A percentile compares a stretch with the other conserved stretches of the same genome.
These are phyloP conservation scores for Lobosporangium transversale DNA, from an alignment of 192 early-diverging fungal genomes.

Conservation along the genomic window DNA sequence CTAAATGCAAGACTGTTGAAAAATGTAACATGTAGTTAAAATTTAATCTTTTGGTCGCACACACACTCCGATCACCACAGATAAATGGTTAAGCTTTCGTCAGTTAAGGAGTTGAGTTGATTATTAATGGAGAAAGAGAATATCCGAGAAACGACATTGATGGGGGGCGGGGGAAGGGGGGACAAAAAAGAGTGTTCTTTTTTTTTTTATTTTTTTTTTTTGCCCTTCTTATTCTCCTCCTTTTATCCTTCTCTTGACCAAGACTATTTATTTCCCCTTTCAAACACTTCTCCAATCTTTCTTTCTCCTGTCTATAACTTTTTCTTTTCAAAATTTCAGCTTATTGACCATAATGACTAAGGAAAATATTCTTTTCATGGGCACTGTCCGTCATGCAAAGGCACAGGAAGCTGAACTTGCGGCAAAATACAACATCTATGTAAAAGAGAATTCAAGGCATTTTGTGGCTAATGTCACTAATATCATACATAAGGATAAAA, in stretches of 20 bases:
- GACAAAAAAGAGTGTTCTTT: not conserved
- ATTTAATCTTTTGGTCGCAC: too few species aligned
- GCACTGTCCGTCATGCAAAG: conserved; percentile 40
- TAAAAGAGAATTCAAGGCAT: conserved; percentile 18
- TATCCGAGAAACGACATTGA: too few species aligned
- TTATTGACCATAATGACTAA: conserved; percentile 27
- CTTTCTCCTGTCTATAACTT: not conserved
- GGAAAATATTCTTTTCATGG: conserved; percentile 43
- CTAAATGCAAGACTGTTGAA: too few species aligned
- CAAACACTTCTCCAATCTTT: not conserved
- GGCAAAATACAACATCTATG: conserved; percentile 41
- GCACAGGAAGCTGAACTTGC: conserved; percentile 26
- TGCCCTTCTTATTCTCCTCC: not conserved
- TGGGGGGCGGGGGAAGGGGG: too few species aligned
- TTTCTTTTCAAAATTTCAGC: not conserved
- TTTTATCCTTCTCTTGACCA: not conserved
- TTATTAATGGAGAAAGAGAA: not conserved
- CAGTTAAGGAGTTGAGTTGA: too few species aligned
- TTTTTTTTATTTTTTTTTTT: conserved; percentile 1
- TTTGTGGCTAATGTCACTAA: too few species aligned
- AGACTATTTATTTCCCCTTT: too few species aligned
- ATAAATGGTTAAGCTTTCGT: too few species aligned
- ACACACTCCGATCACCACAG: too few species aligned
- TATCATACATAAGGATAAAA: not conserved
- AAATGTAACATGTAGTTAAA: too few species aligned